These are phyloP conservation scores for Colletotrichum godetiae DNA, from an alignment of 2,329 filamentous ascomycete genomes.

Conservation along the genomic window DNA sequence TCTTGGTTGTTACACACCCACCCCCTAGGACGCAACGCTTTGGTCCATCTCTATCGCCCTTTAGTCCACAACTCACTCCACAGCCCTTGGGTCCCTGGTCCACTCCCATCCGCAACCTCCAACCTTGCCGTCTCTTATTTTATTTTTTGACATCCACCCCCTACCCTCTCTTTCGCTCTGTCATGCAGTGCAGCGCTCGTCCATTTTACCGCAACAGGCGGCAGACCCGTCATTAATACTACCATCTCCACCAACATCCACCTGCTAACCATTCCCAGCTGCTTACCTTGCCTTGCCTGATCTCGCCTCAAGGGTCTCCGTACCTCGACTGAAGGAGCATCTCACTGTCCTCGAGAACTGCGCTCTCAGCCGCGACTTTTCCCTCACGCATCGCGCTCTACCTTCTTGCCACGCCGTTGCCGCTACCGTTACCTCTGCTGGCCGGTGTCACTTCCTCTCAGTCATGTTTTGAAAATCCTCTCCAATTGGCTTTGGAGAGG, in stretches of 20 bases:
- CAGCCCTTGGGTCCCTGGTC: conserved; percentile 19
- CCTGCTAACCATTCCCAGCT: conserved; percentile 39
- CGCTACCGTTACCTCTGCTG: conserved; percentile 24
- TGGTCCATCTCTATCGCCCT: neutral
- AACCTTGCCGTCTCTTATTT: conserved; percentile 33
- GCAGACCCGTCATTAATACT: conserved; percentile 40
- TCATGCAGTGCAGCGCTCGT: conserved; percentile 35
- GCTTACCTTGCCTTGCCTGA: conserved; percentile 25
- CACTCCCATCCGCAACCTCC: conserved; percentile 34
- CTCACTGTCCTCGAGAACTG: neutral
- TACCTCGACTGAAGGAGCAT: conserved; percentile 8
- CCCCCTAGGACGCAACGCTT: conserved; percentile 23
- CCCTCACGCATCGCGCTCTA: conserved; percentile 3
- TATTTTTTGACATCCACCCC: conserved; percentile 27
- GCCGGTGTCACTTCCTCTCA: conserved; percentile 29
- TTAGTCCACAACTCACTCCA: neutral
- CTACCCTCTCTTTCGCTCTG: conserved; percentile 12
- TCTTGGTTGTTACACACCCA: conserved; percentile 18
- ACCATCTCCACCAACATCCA: conserved; percentile 37
- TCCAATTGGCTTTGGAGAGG: conserved; percentile 46
- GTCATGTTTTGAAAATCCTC: conserved; percentile 48
- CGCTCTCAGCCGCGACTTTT: conserved; percentile 25
- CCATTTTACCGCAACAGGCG: conserved; percentile 50
- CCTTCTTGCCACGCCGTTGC: conserved; percentile 33
- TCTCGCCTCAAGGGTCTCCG: conserved; percentile 22